phyloP scores from a whole-genome alignment of 257 asterid genomes.

The Lantana camara region DNA sequence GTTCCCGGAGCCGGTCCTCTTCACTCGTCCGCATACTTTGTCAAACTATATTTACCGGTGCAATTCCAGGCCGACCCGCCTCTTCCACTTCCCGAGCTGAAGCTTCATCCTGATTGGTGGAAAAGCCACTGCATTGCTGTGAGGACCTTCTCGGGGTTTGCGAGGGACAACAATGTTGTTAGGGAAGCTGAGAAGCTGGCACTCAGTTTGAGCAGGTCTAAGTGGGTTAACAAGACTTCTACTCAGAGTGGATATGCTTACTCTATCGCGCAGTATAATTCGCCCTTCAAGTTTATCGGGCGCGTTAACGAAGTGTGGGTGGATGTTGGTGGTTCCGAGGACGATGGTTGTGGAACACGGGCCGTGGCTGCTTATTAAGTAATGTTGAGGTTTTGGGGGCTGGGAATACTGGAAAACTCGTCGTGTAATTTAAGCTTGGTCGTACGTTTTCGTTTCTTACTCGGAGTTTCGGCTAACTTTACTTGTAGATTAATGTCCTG shows the following conservation, averaged over 20 bases:
- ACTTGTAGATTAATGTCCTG: too few species aligned
- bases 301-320: constrained; percentile 88
- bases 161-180: constrained; percentile 70
- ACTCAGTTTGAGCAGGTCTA: constrained; percentile 60
- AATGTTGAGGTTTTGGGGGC: not conserved
- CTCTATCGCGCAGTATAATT: constrained; percentile 79
- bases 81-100: constrained; percentile 73
- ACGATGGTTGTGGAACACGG: constrained; percentile 46
- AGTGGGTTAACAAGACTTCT: constrained; percentile 67
- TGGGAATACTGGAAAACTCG: not conserved
- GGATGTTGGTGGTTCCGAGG: constrained; percentile 60
- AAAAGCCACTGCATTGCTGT: constrained; percentile 71
- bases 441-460: too few species aligned
- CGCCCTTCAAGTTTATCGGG: constrained; percentile 58
- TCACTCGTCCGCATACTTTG: constrained; percentile 70
- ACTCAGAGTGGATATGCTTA: constrained; percentile 52
- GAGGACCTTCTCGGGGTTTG: constrained; percentile 77
- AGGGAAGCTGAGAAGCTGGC: constrained; percentile 85
- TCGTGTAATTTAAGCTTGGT: too few species aligned
- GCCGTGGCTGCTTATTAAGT: constrained; percentile 44
- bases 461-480: too few species aligned
- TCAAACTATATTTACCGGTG: constrained; percentile 56
- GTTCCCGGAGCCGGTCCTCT: constrained; percentile 90
- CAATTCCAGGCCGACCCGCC: constrained; percentile 71
- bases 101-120: constrained; percentile 62